phyloP scores from a whole-genome alignment of 768 basidiomycete genomes.

The Pleurotus platypus region DNA sequence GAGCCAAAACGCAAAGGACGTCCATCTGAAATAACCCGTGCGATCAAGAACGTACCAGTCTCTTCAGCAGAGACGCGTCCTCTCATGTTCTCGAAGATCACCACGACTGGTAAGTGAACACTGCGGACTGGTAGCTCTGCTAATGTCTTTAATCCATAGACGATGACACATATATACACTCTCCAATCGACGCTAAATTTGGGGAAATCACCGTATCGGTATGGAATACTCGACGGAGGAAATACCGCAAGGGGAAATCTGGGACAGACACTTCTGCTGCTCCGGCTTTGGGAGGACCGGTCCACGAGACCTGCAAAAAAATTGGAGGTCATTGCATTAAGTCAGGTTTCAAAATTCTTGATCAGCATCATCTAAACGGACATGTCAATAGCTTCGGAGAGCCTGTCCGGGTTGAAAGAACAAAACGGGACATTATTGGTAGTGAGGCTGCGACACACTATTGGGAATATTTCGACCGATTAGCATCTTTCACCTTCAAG shows the following conservation, averaged over 20 bases:
- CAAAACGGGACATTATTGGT: too few species aligned
- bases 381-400: not conserved
- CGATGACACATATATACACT: constrained; percentile 10
- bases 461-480: not conserved
- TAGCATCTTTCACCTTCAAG: constrained; percentile 14
- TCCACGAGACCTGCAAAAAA: constrained; percentile 24
- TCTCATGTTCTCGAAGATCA: constrained; percentile 8
- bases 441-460: not conserved
- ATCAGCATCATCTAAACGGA: not conserved
- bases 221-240: constrained; percentile 1
- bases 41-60: not conserved
- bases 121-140: not conserved
- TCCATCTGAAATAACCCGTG: not conserved
- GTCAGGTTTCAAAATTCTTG: constrained; percentile 12
- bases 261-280: not conserved
- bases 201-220: constrained; percentile 10
- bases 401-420: not conserved
- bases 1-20: too few species aligned
- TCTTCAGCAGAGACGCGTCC: not conserved
- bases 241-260: not conserved
- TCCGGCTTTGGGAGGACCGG: constrained; percentile 1
- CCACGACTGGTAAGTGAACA: constrained; percentile 2
- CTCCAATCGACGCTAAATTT: not conserved
- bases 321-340: constrained; percentile 21
- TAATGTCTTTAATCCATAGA: not conserved